These are phyloP conservation scores for Mortierella claussenii DNA, from an alignment of 192 early-diverging fungal genomes.

Conservation along the genomic window DNA sequence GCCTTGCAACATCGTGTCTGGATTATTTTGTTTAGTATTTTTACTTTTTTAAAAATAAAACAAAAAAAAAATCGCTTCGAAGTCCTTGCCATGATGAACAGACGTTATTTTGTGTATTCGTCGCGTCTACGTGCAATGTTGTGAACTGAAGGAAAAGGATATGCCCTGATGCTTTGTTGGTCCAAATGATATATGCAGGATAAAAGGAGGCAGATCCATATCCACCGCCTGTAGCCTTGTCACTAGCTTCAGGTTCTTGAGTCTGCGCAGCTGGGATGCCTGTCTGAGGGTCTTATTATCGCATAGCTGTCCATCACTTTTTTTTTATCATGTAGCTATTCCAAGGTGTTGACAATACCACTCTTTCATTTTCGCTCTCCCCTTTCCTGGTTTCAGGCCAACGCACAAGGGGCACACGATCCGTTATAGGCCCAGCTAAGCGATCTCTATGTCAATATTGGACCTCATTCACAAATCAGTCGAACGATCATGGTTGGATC, in stretches of 20 bases:
- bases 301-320: conserved; percentile 25
- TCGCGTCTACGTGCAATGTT: no score
- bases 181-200: conserved; percentile 11
- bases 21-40: no score
- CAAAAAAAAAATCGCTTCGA: no score
- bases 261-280: conserved; percentile 34
- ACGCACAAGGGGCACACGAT: conserved; percentile 58
- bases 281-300: conserved; percentile 43
- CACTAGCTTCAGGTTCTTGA: conserved; percentile 29
- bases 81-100: no score
- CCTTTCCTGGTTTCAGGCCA: no score
- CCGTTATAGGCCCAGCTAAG: conserved; percentile 69
- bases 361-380: no score
- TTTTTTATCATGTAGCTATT: not conserved
- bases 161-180: no score
- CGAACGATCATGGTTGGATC: conserved; percentile 64
- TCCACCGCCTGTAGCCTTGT: conserved; percentile 23
- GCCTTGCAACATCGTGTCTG: no score
- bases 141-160: no score
- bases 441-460: conserved; percentile 65
- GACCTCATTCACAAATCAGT: conserved; percentile 57
- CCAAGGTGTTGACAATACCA: not conserved
- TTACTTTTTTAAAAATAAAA: no score
- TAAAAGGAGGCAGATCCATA: conserved; percentile 32
- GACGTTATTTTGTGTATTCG: no score